phyloP scores from a whole-genome alignment of 2,329 filamentous ascomycete species.

The Pezicula rhizophila region DNA sequence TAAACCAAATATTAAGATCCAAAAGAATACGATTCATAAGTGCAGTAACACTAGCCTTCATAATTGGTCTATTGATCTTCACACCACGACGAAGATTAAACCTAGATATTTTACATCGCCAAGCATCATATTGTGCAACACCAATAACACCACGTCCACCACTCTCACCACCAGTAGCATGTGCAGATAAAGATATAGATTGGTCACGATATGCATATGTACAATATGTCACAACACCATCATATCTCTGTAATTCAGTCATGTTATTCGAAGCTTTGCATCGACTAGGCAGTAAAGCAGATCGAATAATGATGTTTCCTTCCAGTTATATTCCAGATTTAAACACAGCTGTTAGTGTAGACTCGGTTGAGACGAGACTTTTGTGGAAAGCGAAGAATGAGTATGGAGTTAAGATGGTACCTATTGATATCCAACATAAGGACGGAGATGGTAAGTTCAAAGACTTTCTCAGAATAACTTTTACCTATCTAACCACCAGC shows the following conservation, averaged over 20 bases:
- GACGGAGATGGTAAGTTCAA: slow-evolving; percentile 29
- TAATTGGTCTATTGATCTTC: background rate
- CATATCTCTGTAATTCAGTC: slow-evolving; percentile 43
- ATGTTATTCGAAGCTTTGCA: slow-evolving; percentile 43
- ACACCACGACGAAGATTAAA: background rate
- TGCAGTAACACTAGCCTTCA: slow-evolving; percentile 1
- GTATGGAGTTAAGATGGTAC: slow-evolving; percentile 38
- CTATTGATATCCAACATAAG: slow-evolving; percentile 34
- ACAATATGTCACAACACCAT: slow-evolving; percentile 42
- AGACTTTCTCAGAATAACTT: background rate
- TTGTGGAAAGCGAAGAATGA: slow-evolving; percentile 37
- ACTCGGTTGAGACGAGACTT: slow-evolving; percentile 27
- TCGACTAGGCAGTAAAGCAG: slow-evolving; percentile 35
- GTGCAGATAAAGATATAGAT: slow-evolving; percentile 22
- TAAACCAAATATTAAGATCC: slow-evolving; percentile 31
- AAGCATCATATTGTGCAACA: background rate
- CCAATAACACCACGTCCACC: background rate
- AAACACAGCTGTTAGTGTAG: slow-evolving; percentile 22
- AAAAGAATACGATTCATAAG: slow-evolving; percentile 27
- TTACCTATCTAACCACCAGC: background rate
- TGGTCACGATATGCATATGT: slow-evolving; percentile 42
- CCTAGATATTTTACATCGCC: background rate
- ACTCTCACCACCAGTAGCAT: background rate
- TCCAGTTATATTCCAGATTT: slow-evolving; percentile 21
- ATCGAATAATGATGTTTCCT: slow-evolving; percentile 42